Conservation (phyloP, 805 yeast genomes). For the Zygosaccharomyces lentus region DNA sequence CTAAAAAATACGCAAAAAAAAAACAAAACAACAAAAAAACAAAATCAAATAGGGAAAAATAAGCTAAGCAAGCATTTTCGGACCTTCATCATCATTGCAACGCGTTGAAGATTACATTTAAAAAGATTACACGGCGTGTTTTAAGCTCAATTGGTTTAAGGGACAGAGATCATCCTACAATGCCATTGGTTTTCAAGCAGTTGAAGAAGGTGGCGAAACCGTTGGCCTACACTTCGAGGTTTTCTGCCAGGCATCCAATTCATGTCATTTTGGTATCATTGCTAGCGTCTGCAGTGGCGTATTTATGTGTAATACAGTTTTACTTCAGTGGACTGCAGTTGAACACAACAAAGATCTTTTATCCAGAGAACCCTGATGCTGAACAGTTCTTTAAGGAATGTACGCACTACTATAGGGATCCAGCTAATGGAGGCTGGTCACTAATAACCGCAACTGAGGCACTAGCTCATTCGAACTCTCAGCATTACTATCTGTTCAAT, state of each 20-base stretch:
- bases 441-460: slow-evolving; percentile 21
- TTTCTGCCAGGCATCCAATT: slow-evolving; percentile 79
- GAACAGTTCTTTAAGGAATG: slow-evolving; percentile 26
- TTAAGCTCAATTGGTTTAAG: slow-evolving; percentile 1
- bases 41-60: background rate
- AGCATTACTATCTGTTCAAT: slow-evolving; percentile 32
- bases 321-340: slow-evolving; percentile 44
- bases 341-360: slow-evolving; percentile 20
- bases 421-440: slow-evolving; percentile 20
- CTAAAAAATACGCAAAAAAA: background rate
- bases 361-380: slow-evolving; percentile 16
- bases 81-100: background rate
- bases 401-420: slow-evolving; percentile 25
- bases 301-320: slow-evolving; percentile 67
- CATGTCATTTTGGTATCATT: slow-evolving; percentile 74
- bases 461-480: slow-evolving; percentile 12
- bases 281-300: slow-evolving; percentile 72
- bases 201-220: slow-evolving; percentile 33
- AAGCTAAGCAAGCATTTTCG: background rate
- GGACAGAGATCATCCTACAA: slow-evolving; percentile 4
- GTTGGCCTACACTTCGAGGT: slow-evolving; percentile 46
- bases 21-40: background rate
- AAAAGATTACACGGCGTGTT: background rate
- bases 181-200: slow-evolving; percentile 32
- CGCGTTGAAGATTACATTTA: background rate